Evolutionary conservation across 306 rosid genomes (phyloP), one percentile per base, ranked within the genome.

Genomic region (Biancaea sappan): DNA sequence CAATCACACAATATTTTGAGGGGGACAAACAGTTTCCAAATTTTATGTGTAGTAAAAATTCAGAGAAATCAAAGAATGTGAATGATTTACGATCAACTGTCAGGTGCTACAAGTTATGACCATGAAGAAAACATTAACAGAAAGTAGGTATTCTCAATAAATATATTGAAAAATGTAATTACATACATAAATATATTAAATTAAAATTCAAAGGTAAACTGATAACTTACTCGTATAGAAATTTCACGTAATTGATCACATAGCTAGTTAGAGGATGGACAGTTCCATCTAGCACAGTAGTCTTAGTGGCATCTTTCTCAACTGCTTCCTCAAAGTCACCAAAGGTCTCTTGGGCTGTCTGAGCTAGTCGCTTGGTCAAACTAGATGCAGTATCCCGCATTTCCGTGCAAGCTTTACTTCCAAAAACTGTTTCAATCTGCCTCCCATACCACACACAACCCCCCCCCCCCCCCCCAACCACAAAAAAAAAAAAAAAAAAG

Each of bases 261-360:
- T 95, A 95, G 88, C 96, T 95, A 40, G 99, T 95, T 73, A 95
- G 76, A 52, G 99, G 99, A 82, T 95, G 99, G 71, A 95, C 99
- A 47, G 96, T 95, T 81, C 99, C 98, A 82, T 95, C 99, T 32
- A 90, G 84, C 75, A 95, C 92, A 57, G 96, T 84, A 66, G 98
- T 92, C 85, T 95, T 95, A 5, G 99, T 92, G 60, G 93, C 94
- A 84, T 95, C 99, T 66, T 90, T 92, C 74, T 95, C 98, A 69
- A 95, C 96, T n/a, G 98, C 98, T 77, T 95, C 98, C 87, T 92
- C 98, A 81, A 92, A 95, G 79, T 95, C 99, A 77, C 85, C 90
- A 69, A 92, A 92, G 38, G 99, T 95, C 81, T 95, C 97, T 76
- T 88, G 95, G 58, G 98, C 99, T 62, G 97, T 95, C 85, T 90